phyloP scores from a whole-genome alignment of 1,139 yeast species.

The Eremothecium coryli region DNA sequence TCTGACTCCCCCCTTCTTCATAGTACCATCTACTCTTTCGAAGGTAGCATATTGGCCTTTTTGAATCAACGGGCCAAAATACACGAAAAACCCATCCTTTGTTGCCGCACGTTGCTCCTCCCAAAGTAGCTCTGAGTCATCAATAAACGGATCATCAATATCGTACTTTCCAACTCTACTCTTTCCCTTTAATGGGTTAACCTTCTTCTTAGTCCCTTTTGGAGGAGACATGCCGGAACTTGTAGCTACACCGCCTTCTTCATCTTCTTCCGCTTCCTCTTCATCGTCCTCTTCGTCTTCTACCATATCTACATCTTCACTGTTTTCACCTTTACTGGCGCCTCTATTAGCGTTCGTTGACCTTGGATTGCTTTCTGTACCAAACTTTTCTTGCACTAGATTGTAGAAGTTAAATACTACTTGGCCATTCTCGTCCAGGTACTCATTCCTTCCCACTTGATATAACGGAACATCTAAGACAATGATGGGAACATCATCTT shows the following conservation, averaged over 20 bases:
- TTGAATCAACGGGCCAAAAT: constrained; percentile 84
- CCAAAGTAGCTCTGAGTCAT: constrained; percentile 84
- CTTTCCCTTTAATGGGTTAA: constrained; percentile 41
- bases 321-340: constrained; percentile 51
- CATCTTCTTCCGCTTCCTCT: constrained; percentile 31
- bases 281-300: constrained; percentile 27
- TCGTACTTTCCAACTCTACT: constrained; percentile 85
- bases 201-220: constrained; percentile 28
- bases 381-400: constrained; percentile 68
- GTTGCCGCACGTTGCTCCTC: constrained; percentile 91
- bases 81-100: constrained; percentile 92
- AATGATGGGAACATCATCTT: constrained; percentile 40
- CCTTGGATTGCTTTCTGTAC: constrained; percentile 59
- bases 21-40: constrained; percentile 36
- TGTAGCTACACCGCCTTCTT: constrained; percentile 25
- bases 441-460: constrained; percentile 31
- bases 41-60: constrained; percentile 42
- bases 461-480: constrained; percentile 49
- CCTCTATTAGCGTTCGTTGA: constrained; percentile 52
- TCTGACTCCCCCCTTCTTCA: constrained; percentile 31
- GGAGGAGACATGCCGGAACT: constrained; percentile 21
- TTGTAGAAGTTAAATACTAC: constrained; percentile 71
- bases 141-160: constrained; percentile 89
- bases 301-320: constrained; percentile 49
- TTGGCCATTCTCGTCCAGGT: constrained; percentile 57